Evolutionary conservation across 768 basidiomycete species (phyloP).

Genomic region (Lactarius trivialis): DNA sequence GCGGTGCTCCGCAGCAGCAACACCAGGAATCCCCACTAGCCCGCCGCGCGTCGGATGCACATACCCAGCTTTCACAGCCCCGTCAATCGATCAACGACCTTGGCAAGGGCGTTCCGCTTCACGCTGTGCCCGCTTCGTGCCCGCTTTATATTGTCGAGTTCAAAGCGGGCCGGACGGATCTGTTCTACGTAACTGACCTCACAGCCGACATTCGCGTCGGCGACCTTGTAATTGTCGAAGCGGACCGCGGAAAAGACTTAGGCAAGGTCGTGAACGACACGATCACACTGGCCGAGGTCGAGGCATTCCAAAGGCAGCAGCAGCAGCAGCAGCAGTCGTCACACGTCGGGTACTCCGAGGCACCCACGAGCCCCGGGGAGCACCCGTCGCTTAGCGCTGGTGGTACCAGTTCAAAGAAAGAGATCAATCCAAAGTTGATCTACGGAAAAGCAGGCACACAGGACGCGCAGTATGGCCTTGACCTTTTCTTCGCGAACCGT

Average conservation of each 20-base stretch:
- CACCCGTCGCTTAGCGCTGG: constrained; percentile 18
- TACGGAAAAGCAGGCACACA: constrained; percentile 79
- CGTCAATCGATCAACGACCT: constrained; percentile 44
- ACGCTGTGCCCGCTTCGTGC: constrained; percentile 73
- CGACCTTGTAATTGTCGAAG: constrained; percentile 94
- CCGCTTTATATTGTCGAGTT: constrained; percentile 97
- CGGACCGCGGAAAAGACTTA: constrained; percentile 88
- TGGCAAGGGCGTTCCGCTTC: constrained; percentile 85
- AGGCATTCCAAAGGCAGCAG: constrained; percentile 82
- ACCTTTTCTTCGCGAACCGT: background rate
- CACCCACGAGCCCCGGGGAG: constrained; percentile 46
- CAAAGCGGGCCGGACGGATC: constrained; percentile 92
- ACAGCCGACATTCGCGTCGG: constrained; percentile 65
- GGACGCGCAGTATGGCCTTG: constrained; percentile 65
- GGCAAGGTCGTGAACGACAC: constrained; percentile 90
- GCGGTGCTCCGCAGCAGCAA: constrained; percentile 27
- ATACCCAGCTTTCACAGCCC: constrained; percentile 24
- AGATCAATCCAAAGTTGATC: constrained; percentile 95
- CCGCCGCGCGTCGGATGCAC: constrained; percentile 38
- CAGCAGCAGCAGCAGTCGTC: constrained; percentile 34
- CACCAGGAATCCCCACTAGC: constrained; percentile 23
- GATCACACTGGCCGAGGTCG: constrained; percentile 84
- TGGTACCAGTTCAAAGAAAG: constrained; percentile 58
- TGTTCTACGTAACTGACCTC: constrained; percentile 83
- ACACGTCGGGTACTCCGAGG: constrained; percentile 37